Evolutionary conservation across 495 filamentous ascomycete species (phyloP).

Genomic region (Sphaerosporella brunnea): DNA sequence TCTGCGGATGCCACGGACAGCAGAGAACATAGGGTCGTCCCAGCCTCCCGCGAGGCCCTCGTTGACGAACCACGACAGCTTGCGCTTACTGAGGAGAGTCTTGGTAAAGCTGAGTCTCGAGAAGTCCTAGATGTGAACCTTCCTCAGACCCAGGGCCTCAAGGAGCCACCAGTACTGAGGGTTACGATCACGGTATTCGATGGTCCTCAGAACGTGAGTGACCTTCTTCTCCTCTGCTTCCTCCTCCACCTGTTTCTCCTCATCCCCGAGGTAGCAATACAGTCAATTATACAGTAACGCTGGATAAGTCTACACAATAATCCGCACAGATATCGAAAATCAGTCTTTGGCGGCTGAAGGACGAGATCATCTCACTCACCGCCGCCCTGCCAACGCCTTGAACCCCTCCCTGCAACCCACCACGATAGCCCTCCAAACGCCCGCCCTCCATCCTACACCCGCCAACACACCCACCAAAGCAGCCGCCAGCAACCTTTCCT

Average conservation of each 20-base stretch:
- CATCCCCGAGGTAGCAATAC: no score
- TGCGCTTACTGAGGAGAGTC: slow-evolving; percentile 82
- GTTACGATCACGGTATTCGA: slow-evolving; percentile 94
- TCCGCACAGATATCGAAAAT: no score
- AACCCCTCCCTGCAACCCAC: neutral
- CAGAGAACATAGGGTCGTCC: slow-evolving; percentile 91
- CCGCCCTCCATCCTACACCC: neutral
- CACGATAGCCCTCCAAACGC: neutral
- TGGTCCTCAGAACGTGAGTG: slow-evolving; percentile 86
- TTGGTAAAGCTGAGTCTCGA: slow-evolving; percentile 88
- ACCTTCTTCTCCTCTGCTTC: no score
- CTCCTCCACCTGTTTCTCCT: no score
- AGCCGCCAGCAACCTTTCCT: slow-evolving; percentile 29
- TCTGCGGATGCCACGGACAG: slow-evolving; percentile 68
- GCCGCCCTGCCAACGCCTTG: neutral
- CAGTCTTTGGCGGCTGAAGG: no score
- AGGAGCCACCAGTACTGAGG: slow-evolving; percentile 95
- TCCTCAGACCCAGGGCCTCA: slow-evolving; percentile 63
- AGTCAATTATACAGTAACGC: no score
- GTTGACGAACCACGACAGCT: slow-evolving; percentile 85
- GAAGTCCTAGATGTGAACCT: slow-evolving; percentile 95
- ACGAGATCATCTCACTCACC: no score
- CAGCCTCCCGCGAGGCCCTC: slow-evolving; percentile 73
- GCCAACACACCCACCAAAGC: slow-evolving; percentile 16
- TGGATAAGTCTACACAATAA: no score